A percentile compares a stretch with the other conserved stretches of the same genome.
Evolutionary conservation across 108 stramenopile genomes (phyloP).

Genomic region (Cylindrotheca closterium): DNA sequence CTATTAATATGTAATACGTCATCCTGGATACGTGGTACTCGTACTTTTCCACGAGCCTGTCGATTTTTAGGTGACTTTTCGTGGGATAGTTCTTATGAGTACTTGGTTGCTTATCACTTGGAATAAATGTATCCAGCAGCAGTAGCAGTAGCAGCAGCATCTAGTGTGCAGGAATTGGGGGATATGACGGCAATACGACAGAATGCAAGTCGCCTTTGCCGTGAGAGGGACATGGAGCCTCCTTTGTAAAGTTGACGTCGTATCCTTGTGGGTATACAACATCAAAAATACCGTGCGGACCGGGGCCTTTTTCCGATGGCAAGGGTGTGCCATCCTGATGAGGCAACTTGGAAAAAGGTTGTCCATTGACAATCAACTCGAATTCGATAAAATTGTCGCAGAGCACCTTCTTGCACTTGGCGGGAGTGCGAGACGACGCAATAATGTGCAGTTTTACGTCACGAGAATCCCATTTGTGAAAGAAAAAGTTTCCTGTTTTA

Average conservation of each 20-base stretch:
- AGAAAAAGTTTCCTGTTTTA: constrained; percentile 11
- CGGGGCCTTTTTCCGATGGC: not conserved
- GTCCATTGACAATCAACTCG: constrained; percentile 20
- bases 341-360: constrained; percentile 8
- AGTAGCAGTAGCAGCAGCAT: too few species aligned
- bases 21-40: too few species aligned
- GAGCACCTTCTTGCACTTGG: constrained; percentile 4
- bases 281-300: constrained; percentile 9
- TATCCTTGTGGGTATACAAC: constrained; percentile 18
- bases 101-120: too few species aligned
- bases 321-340: constrained; percentile 11
- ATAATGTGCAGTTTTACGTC: constrained; percentile 13
- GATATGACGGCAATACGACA: too few species aligned
- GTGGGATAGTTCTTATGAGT: too few species aligned
- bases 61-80: too few species aligned
- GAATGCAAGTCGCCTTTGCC: too few species aligned
- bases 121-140: too few species aligned
- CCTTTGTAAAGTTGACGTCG: constrained; percentile 2
- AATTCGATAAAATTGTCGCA: constrained; percentile 15
- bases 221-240: too few species aligned
- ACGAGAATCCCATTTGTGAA: constrained; percentile 12
- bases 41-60: too few species aligned
- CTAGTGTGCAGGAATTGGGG: too few species aligned
- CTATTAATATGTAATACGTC: too few species aligned
- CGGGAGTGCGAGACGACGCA: constrained; percentile 5